Evolutionary conservation across 257 asterid genomes (phyloP), one percentile per base, ranked within the genome.

Genomic region (Mentha longifolia): DNA sequence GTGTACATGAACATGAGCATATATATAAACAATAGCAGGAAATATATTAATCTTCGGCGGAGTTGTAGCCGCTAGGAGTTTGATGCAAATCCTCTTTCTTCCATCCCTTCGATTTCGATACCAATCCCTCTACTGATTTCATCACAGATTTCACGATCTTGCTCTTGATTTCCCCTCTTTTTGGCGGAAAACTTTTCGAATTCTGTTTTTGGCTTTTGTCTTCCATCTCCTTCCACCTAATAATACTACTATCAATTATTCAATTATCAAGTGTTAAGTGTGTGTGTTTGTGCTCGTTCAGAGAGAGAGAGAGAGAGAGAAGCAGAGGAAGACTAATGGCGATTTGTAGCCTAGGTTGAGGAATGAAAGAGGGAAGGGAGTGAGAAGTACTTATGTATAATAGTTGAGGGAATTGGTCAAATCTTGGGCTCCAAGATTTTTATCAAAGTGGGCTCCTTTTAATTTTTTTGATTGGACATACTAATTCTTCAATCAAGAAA

Each of bases 151-250:
- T 79, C 49, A 61, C 1, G 3, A 67, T 67, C 19, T 54, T 75
- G 6, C 63, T 22, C 80, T 79, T 79, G 46, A 75, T 55, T 49
- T 79, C 72, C 5, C 80, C 80, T 28, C 78, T 71, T 62, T 37
- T 60, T 0, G 80, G 83, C 9, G 75, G 78, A 16, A 55, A 22
- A 4, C 19, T 52, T 59, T 7, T 19, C 60, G 12, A 3, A 3
- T 3, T 19, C 1, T 50, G 7, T 19, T 58, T 65, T 6, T 39
- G 12, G 63, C 16, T 19, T 19, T 17, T 55, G 8, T 69, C 6
- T 52, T 60, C 75, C 77, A 79, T 46, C 15, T 52, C 31, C n/a
- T 28, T 28, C 31, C 31, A 28, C 31, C 31, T 28, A 28, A 28
- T 28, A 0, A 28, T 28, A 28, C 13, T 46, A 17, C 52, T 46